Conservation (phyloP, 2,329 filamentous ascomycete species). For the Xylaria multiplex region DNA sequence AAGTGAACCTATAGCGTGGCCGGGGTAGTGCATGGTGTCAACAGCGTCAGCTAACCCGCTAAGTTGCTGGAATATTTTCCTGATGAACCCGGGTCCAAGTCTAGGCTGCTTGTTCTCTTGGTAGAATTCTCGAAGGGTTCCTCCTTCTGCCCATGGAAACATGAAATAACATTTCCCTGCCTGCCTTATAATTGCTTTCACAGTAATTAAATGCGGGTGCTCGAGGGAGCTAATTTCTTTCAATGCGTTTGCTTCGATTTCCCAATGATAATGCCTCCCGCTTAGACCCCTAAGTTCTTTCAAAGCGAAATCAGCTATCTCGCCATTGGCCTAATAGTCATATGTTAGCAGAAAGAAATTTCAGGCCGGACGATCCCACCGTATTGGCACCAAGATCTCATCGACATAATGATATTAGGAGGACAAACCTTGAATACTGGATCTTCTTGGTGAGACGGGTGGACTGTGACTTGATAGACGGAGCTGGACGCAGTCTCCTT, state of each 20-base stretch:
- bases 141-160: slow-evolving; percentile 17
- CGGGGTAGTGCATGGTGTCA: background rate
- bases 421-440: background rate
- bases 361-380: background rate
- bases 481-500: background rate
- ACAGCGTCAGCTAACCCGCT: slow-evolving; percentile 5
- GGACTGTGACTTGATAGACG: slow-evolving; percentile 1
- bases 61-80: slow-evolving; percentile 10
- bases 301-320: background rate
- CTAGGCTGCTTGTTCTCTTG: background rate
- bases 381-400: background rate
- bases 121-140: slow-evolving; percentile 2
- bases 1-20: background rate
- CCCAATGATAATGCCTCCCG: background rate
- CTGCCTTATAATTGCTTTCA: background rate
- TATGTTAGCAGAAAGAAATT: background rate
- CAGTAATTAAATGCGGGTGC: background rate
- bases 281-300: background rate
- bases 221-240: background rate
- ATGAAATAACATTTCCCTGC: slow-evolving; percentile 11
- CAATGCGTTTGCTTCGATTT: background rate
- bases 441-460: slow-evolving; percentile 2
- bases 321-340: background rate
- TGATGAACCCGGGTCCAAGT: background rate
- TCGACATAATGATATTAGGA: background rate